Percentiles rank a stretch among this genome's conserved stretches.
Conservation (phyloP, 495 filamentous ascomycete genomes). For the Bombardia bombarda region DNA sequence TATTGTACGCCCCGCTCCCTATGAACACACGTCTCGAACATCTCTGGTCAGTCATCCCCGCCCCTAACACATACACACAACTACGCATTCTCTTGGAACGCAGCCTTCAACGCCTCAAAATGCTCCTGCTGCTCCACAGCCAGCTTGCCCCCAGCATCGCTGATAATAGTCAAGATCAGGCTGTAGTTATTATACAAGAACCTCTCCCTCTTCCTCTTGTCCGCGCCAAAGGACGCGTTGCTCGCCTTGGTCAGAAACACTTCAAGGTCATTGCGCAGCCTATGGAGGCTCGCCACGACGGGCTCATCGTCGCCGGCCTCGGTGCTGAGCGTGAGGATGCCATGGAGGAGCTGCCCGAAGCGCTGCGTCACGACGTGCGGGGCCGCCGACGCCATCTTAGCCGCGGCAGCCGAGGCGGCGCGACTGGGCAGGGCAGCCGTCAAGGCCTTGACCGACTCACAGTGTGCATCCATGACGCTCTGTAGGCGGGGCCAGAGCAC, state of each 20-base stretch:
- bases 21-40: no score
- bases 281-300: conserved; percentile 65
- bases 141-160: conserved; percentile 73
- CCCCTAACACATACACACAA: no score
- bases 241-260: conserved; percentile 58
- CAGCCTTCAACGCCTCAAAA: conserved; percentile 52
- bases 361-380: conserved; percentile 88
- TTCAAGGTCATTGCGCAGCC: conserved; percentile 73
- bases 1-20: no score
- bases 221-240: conserved; percentile 55
- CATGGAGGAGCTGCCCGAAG: conserved; percentile 83
- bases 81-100: conserved; percentile 34
- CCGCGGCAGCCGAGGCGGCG: conserved; percentile 46
- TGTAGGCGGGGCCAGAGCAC: conserved; percentile 94
- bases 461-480: conserved; percentile 85
- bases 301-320: conserved; percentile 93
- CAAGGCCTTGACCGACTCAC: conserved; percentile 66
- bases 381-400: conserved; percentile 63
- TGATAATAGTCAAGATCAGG: conserved; percentile 83
- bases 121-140: conserved; percentile 64
- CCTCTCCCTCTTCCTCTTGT: conserved; percentile 70
- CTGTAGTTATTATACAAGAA: conserved; percentile 95
- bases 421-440: conserved; percentile 40
- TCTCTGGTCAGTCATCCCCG: not conserved
- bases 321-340: conserved; percentile 69